Conservation (phyloP, 306 rosid genomes). For the Trichosanthes truncata region DNA sequence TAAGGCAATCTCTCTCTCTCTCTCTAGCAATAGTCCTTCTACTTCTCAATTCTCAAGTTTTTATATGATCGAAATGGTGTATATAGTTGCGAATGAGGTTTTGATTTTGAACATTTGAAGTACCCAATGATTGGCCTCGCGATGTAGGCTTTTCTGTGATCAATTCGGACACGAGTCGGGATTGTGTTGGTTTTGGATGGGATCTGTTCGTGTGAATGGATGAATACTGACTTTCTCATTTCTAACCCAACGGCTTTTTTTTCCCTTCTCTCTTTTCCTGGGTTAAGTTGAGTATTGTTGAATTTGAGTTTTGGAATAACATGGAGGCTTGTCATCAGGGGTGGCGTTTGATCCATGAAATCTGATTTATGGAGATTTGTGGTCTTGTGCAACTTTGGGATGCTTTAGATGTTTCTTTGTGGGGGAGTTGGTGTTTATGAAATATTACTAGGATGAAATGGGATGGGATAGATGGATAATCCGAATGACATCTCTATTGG, state of each 20-base stretch:
- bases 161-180: neutral
- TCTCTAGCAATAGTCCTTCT: neutral
- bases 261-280: neutral
- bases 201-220: neutral
- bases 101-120: neutral
- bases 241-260: neutral
- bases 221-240: neutral
- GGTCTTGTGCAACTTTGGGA: neutral
- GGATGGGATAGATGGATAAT: neutral
- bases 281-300: neutral
- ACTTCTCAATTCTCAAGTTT: neutral
- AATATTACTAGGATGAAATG: neutral
- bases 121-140: neutral
- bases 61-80: neutral
- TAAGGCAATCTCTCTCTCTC: constrained; percentile 40
- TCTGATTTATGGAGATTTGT: neutral
- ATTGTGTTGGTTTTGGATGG: neutral
- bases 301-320: neutral
- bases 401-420: neutral
- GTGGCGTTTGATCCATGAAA: neutral
- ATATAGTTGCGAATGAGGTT: neutral
- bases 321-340: neutral
- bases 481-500: neutral
- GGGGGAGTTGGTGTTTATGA: neutral
- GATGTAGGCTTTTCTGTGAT: neutral